These are phyloP conservation scores for Wallacemonas sp. DNA, from an alignment of 208 protist genomes.

Conservation along the genomic window DNA sequence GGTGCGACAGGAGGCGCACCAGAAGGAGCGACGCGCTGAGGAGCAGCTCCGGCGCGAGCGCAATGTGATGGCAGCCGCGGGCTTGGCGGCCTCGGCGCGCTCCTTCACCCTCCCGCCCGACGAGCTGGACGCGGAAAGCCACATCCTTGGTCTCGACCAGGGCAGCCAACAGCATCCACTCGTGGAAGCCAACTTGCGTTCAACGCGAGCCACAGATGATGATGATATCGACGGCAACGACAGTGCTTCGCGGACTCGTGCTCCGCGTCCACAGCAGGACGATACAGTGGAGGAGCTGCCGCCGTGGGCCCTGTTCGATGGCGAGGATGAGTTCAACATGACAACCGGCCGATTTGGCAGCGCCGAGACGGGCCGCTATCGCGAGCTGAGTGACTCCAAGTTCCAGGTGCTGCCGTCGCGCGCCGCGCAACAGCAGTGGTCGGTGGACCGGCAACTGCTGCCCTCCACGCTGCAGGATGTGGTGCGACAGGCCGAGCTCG, in stretches of 20 bases:
- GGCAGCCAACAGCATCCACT: constrained; percentile 3
- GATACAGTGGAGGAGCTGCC: constrained; percentile 61
- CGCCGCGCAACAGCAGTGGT: constrained; percentile 61
- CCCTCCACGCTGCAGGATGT: constrained; percentile 63
- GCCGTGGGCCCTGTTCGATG: constrained; percentile 77
- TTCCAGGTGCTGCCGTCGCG: constrained; percentile 71
- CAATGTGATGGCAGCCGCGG: constrained; percentile 61
- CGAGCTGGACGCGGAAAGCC: constrained; percentile 9
- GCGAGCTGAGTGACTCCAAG: constrained; percentile 84
- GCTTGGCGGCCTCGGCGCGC: constrained; percentile 70
- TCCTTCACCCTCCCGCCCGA: constrained; percentile 42
- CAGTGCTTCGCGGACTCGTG: no score
- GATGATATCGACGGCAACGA: no score
- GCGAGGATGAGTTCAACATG: constrained; percentile 85
- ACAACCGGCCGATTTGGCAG: constrained; percentile 79
- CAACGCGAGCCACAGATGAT: no score
- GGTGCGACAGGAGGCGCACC: constrained; percentile 49
- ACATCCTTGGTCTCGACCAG: constrained; percentile 44
- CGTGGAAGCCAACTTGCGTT: background rate
- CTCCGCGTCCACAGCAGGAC: no score
- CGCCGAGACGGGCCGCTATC: constrained; percentile 61
- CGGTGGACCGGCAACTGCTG: constrained; percentile 72
- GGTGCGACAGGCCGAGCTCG: constrained; percentile 62
- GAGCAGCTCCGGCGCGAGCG: constrained; percentile 61
- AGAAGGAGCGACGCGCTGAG: constrained; percentile 51